phyloP scores from a whole-genome alignment of 805 yeast genomes.

The Metschnikowia sp. region DNA sequence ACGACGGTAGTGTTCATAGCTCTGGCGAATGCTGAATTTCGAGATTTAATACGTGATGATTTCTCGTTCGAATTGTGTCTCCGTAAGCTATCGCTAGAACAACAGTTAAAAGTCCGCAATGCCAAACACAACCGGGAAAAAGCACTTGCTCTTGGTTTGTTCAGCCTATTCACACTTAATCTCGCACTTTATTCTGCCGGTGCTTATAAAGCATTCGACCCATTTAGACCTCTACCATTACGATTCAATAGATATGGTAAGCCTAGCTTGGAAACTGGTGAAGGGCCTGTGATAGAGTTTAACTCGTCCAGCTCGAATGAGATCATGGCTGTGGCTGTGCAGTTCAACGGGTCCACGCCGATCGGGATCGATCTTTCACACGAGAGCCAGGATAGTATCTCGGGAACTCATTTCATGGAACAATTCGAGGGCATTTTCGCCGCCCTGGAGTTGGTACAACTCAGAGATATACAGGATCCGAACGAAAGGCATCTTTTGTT shows the following conservation, averaged over 20 bases:
- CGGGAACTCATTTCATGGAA: conserved; percentile 26
- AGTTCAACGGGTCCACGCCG: conserved; percentile 19
- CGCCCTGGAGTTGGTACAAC: conserved; percentile 26
- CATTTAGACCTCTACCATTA: conserved; percentile 25
- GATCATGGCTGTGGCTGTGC: conserved; percentile 45
- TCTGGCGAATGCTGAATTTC: conserved; percentile 6
- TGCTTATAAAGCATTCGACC: conserved; percentile 13
- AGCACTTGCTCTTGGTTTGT: conserved; percentile 43
- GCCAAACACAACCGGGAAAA: conserved; percentile 32
- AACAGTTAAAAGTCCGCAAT: conserved; percentile 40
- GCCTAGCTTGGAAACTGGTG: conserved; percentile 37
- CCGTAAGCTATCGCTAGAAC: conserved; percentile 41
- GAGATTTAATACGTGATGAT: conserved; percentile 21
- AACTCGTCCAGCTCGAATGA: conserved; percentile 60
- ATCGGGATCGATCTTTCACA: conserved; percentile 41
- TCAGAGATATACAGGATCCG: conserved; percentile 20
- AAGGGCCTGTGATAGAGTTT: conserved; percentile 32
- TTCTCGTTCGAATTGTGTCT: conserved; percentile 49
- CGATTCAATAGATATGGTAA: conserved; percentile 49
- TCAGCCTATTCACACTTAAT: conserved; percentile 43
- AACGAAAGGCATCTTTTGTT: conserved; percentile 31
- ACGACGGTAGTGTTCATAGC: conserved; percentile 15
- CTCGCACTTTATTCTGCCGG: conserved; percentile 18
- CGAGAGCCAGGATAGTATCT: conserved; percentile 23
- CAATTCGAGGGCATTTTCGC: conserved; percentile 45